Conservation (phyloP, 2,329 filamentous ascomycete genomes). For the Diaporthe vaccinii region DNA sequence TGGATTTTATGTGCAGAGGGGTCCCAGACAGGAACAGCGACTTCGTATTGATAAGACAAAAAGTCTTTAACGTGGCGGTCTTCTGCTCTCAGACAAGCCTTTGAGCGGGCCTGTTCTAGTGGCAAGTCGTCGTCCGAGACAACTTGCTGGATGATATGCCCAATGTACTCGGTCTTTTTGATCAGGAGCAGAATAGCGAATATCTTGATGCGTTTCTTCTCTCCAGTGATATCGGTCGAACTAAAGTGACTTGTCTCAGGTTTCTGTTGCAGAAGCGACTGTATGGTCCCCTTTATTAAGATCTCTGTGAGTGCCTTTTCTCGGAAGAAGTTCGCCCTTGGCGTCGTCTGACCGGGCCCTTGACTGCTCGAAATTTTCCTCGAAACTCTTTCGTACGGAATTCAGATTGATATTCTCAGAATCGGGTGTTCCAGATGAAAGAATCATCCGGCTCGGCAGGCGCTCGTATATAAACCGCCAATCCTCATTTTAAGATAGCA, state of each 20-base stretch:
- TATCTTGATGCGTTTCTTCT: not conserved
- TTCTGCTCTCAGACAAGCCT: not conserved
- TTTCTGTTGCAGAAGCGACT: not conserved
- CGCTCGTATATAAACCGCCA: too few species aligned
- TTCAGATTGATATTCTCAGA: not conserved
- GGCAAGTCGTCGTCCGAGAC: not conserved
- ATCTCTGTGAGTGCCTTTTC: not conserved
- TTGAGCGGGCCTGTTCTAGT: not conserved
- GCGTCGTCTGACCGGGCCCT: not conserved
- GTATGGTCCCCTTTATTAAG: not conserved
- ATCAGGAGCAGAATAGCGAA: not conserved
- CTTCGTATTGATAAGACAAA: not conserved
- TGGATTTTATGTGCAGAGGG: not conserved
- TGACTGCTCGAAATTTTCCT: not conserved
- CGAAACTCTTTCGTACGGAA: not conserved
- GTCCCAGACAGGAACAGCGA: not conserved
- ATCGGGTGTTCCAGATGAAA: not conserved
- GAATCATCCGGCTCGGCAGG: not conserved
- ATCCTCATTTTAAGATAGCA: too few species aligned
- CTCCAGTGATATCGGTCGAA: not conserved
- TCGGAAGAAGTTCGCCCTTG: not conserved
- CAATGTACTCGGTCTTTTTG: not conserved
- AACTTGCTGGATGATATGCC: not conserved
- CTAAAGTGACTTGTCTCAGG: not conserved
- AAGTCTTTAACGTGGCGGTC: too few species aligned